Percentiles rank a stretch among this genome's conserved stretches.
Conservation (phyloP, 2,329 filamentous ascomycete species). For the Periconia macrospinosa region DNA sequence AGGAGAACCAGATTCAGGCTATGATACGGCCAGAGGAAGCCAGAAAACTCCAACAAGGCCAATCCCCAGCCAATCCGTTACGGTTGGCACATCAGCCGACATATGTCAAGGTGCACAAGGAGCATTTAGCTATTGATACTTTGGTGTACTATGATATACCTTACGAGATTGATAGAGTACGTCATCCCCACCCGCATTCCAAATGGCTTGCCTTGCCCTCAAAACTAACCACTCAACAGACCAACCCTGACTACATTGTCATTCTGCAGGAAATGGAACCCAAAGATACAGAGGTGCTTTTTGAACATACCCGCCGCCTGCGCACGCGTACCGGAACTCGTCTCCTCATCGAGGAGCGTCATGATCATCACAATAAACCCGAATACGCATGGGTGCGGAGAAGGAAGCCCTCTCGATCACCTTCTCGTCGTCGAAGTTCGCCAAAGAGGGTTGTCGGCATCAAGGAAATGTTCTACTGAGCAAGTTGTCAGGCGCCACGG, state of each 20-base stretch:
- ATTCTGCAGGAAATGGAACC: conserved; percentile 54
- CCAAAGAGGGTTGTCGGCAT: conserved; percentile 35
- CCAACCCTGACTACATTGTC: conserved; percentile 52
- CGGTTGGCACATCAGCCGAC: conserved; percentile 43
- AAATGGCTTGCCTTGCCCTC: not conserved
- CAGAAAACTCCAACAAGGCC: conserved; percentile 40
- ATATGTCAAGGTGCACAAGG: conserved; percentile 51
- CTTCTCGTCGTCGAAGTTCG: conserved; percentile 32
- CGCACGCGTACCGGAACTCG: conserved; percentile 34
- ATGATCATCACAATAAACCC: conserved; percentile 40
- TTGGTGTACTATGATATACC: conserved; percentile 52
- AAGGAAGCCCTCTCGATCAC: conserved; percentile 32
- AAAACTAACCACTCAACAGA: conserved; percentile 25
- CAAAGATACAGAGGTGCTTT: conserved; percentile 52
- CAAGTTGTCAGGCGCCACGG: not conserved
- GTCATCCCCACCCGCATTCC: conserved; percentile 18
- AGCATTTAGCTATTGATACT: conserved; percentile 51
- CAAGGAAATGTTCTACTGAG: conserved; percentile 30
- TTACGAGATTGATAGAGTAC: conserved; percentile 52
- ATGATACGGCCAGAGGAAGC: conserved; percentile 52
- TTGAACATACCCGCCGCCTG: conserved; percentile 53
- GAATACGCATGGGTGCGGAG: conserved; percentile 51
- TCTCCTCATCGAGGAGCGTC: conserved; percentile 48
- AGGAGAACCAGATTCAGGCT: conserved; percentile 51
- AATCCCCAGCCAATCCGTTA: conserved; percentile 34